Evolutionary conservation across 345 rosid species (phyloP), one percentile per base, ranked within the genome.

Genomic region (Brassica incana): DNA sequence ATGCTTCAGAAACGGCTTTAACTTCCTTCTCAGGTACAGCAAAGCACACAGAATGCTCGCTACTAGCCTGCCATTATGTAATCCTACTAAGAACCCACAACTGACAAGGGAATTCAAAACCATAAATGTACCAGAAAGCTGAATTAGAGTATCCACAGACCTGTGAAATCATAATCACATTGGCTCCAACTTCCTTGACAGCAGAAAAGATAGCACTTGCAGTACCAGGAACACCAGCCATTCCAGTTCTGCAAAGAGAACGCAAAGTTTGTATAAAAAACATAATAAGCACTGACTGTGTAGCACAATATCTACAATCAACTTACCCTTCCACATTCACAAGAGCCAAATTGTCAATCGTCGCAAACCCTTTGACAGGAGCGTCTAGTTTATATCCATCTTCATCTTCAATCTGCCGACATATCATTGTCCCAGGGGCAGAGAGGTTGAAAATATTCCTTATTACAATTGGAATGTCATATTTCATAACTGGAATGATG

Each of bases 171-270:
- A 93, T 92, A 74, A 95, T 91, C 23, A 93, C 99, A 80, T 93
- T 95, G 66, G 99, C 98, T 70, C 98, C 98, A 74, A 95, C 99
- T 81, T 93, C 99, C 83, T 93, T 92, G 83, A 89, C 99, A 71
- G 92, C 94, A 84, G 96, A 85, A 85, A 95, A 93, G 74, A 95
- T 95, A 63, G 88, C 91, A 84, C 88, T 89, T 65, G 97, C 93
- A 52, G 99, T 95, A 81, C 99, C 98, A 27, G 99, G 99, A 84
- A 95, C 93, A 80, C 99, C 99, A 85, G 95, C 98, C 99, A 95
- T 89, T 86, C 99, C 98, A 83, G 99, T 95, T 84, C 98, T 95
- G 82, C 76, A 72, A 65, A 78, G 14, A 72, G 64, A 76, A 40
- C 68, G 23, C 59, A 45, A 68, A 72, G 75, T 66, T 62, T 64